Evolutionary conservation across 805 yeast species (phyloP).

Genomic region (Dipodascus geniculatus): DNA sequence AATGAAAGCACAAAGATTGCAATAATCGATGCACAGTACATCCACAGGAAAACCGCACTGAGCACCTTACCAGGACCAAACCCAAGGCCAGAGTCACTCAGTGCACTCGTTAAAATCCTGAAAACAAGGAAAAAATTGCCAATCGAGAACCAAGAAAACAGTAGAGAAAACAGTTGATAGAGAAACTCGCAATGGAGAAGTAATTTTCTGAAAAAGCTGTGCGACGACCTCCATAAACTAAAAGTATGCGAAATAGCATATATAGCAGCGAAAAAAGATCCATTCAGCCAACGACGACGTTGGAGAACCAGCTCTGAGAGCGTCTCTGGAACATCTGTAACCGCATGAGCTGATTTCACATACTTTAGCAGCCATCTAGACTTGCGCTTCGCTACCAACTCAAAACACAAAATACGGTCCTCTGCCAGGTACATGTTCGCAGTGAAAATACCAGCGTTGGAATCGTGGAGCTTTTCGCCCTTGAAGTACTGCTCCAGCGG

Average conservation of each 20-base stretch:
- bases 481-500: slow-evolving; percentile 85
- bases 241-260: slow-evolving; percentile 73
- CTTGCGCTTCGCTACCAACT: slow-evolving; percentile 70
- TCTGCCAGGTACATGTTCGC: slow-evolving; percentile 97
- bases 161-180: slow-evolving; percentile 61
- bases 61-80: slow-evolving; percentile 68
- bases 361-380: slow-evolving; percentile 71
- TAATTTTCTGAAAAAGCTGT: slow-evolving; percentile 47
- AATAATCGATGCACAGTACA: slow-evolving; percentile 67
- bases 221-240: slow-evolving; percentile 69
- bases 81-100: slow-evolving; percentile 49
- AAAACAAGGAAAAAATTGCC: slow-evolving; percentile 86
- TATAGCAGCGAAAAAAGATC: slow-evolving; percentile 89
- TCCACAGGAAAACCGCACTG: slow-evolving; percentile 73
- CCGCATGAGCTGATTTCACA: slow-evolving; percentile 80
- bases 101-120: slow-evolving; percentile 69
- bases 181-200: slow-evolving; percentile 65
- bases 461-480: slow-evolving; percentile 73
- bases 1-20: slow-evolving; percentile 81
- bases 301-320: slow-evolving; percentile 82
- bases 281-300: slow-evolving; percentile 94
- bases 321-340: slow-evolving; percentile 89
- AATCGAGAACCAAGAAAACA: slow-evolving; percentile 86
- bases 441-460: slow-evolving; percentile 70
- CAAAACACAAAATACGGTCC: slow-evolving; percentile 91